These are phyloP conservation scores for Stellera chamaejasme DNA, from an alignment of 345 rosid species.

Conservation along the genomic window DNA sequence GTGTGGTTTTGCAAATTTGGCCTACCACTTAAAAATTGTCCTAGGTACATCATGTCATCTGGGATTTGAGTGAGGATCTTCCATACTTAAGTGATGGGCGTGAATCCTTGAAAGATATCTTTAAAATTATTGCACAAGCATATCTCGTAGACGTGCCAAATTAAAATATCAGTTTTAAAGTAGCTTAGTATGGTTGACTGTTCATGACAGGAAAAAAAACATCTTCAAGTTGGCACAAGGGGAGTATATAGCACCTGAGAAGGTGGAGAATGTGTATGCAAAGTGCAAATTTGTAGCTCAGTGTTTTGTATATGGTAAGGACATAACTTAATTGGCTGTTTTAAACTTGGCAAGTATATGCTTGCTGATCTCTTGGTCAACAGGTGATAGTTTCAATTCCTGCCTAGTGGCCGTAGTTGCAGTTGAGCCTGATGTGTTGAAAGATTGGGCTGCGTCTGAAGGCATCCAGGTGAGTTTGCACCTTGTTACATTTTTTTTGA, in stretches of 20 bases:
- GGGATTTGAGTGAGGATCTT: no score
- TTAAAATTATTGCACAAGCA: no score
- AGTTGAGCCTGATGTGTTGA: slow-evolving; percentile 66
- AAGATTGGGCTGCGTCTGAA: slow-evolving; percentile 66
- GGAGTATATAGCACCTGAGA: slow-evolving; percentile 97
- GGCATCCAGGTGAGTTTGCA: slow-evolving; percentile 50
- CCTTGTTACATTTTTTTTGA: not conserved
- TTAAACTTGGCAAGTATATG: slow-evolving; percentile 4
- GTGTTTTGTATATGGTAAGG: slow-evolving; percentile 75
- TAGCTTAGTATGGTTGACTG: not conserved
- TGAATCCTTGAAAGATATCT: no score
- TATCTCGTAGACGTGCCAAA: no score
- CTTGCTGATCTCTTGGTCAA: slow-evolving; percentile 13
- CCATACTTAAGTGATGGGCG: no score
- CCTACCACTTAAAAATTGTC: not conserved
- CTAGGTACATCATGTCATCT: no score
- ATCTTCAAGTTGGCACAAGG: slow-evolving; percentile 97
- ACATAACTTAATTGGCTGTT: not conserved
- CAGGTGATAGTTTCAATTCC: slow-evolving; percentile 90
- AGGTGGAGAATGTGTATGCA: slow-evolving; percentile 86
- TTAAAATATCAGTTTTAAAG: no score
- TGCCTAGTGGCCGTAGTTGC: slow-evolving; percentile 64
- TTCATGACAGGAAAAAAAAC: slow-evolving; percentile 51
- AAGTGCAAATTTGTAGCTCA: slow-evolving; percentile 76
- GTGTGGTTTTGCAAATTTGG: not conserved